Evolutionary conservation across 805 yeast genomes (phyloP).

Genomic region (Pichia thaimueangensis): DNA sequence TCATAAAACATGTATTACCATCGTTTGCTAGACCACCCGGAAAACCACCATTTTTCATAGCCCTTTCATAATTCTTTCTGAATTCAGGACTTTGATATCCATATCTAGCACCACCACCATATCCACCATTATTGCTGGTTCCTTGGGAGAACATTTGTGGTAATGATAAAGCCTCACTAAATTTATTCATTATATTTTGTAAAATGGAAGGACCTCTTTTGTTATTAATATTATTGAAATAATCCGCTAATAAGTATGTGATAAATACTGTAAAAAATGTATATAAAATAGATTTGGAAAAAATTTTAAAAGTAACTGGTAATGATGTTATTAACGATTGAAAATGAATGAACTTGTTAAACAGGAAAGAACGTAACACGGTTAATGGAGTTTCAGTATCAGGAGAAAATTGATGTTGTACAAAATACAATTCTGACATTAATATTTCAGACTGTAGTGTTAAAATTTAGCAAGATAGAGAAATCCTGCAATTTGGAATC

Average conservation of each 20-base stretch:
- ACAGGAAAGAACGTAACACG: background rate
- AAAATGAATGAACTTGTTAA: slow-evolving; percentile 2
- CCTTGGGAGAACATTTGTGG: slow-evolving; percentile 8
- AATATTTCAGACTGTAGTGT: no score
- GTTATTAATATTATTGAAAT: background rate
- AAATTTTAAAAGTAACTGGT: background rate
- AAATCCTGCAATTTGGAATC: no score
- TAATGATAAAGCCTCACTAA: slow-evolving; percentile 13
- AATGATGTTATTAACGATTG: background rate
- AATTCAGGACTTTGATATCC: slow-evolving; percentile 6
- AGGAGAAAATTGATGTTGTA: background rate
- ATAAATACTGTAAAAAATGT: background rate
- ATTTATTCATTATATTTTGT: slow-evolving; percentile 10
- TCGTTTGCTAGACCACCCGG: slow-evolving; percentile 85
- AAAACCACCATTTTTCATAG: slow-evolving; percentile 58
- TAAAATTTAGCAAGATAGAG: no score
- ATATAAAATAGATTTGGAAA: background rate
- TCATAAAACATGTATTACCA: slow-evolving; percentile 94
- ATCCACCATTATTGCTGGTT: background rate
- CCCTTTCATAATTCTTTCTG: slow-evolving; percentile 24
- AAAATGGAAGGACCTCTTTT: background rate
- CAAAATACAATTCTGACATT: background rate
- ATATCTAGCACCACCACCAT: background rate
- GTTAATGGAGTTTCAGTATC: background rate
- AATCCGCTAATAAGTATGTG: slow-evolving; percentile 4